phyloP scores from a whole-genome alignment of 805 yeast species.

The Saccharomycopsis synnaedendra region DNA sequence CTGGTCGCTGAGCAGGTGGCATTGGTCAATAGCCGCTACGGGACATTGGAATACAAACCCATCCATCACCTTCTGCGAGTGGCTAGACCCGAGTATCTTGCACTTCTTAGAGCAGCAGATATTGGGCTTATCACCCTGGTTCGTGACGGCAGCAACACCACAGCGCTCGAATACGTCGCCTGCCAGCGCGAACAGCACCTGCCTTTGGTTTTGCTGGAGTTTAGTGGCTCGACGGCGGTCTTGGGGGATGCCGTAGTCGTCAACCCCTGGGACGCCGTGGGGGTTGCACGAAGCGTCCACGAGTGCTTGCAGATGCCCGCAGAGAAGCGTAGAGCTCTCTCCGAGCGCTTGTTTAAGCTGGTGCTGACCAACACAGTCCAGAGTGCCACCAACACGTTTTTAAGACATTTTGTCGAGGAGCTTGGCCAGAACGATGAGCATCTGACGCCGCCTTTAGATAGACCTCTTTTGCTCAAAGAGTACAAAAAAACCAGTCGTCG shows the following conservation, averaged over 20 bases:
- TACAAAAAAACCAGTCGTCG: constrained; percentile 57
- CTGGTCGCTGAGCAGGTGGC: constrained; percentile 76
- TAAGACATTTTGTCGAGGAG: constrained; percentile 36
- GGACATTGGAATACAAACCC: constrained; percentile 73
- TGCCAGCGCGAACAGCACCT: constrained; percentile 63
- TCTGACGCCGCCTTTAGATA: constrained; percentile 73
- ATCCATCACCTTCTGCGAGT: constrained; percentile 87
- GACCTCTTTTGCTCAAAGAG: constrained; percentile 47
- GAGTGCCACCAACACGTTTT: constrained; percentile 61
- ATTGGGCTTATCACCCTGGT: constrained; percentile 80
- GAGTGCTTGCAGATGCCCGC: constrained; percentile 48
- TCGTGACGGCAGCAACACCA: constrained; percentile 95
- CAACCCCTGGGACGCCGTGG: constrained; percentile 96
- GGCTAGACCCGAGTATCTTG: constrained; percentile 79
- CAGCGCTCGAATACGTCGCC: constrained; percentile 83
- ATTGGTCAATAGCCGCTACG: constrained; percentile 76
- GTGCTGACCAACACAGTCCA: constrained; percentile 68
- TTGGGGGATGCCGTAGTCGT: constrained; percentile 67
- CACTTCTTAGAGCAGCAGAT: constrained; percentile 81
- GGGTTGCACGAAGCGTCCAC: constrained; percentile 77
- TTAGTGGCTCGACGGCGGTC: constrained; percentile 77
- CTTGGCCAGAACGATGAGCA: constrained; percentile 30
- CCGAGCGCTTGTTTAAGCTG: constrained; percentile 44
- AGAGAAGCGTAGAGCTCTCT: constrained; percentile 34
- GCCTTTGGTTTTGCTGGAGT: constrained; percentile 84